phyloP scores from a whole-genome alignment of 2,329 filamentous ascomycete genomes.

The Periconia digitata region DNA sequence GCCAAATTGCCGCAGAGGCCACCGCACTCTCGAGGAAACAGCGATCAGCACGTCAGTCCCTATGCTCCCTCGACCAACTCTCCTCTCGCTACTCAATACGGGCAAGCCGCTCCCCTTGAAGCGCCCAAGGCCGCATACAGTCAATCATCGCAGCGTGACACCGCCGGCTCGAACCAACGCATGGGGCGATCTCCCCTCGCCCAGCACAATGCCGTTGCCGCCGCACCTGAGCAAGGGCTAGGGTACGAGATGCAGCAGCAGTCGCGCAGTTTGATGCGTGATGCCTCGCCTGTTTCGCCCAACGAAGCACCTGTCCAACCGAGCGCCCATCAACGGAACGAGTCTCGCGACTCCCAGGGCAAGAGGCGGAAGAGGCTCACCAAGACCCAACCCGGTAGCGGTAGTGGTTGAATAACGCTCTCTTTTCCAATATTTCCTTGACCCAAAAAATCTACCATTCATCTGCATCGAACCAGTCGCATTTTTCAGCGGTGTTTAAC shows the following conservation, averaged over 20 bases:
- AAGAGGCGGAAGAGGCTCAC: conserved; percentile 36
- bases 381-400: conserved; percentile 31
- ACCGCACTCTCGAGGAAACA: conserved; percentile 24
- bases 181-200: conserved; percentile 50
- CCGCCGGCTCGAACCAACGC: conserved; percentile 23
- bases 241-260: conserved; percentile 41
- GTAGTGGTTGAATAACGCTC: conserved; percentile 6
- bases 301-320: conserved; percentile 11
- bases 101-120: conserved; percentile 24
- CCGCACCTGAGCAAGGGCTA: conserved; percentile 31
- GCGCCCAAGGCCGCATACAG: conserved; percentile 34
- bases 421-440: not conserved
- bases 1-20: conserved; percentile 24
- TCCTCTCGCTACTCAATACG: conserved; percentile 33
- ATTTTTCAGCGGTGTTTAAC: conserved; percentile 5
- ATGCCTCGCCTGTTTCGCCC: conserved; percentile 31
- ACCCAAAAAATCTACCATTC: not conserved
- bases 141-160: conserved; percentile 7
- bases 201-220: conserved; percentile 46
- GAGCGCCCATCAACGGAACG: conserved; percentile 30
- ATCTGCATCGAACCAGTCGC: conserved; percentile 6
- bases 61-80: conserved; percentile 26
- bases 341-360: conserved; percentile 38
- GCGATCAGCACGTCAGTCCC: conserved; percentile 17
- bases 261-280: conserved; percentile 35